These are phyloP conservation scores for Fusarium setosum DNA, from an alignment of 2,329 filamentous ascomycete genomes.

Conservation along the genomic window DNA sequence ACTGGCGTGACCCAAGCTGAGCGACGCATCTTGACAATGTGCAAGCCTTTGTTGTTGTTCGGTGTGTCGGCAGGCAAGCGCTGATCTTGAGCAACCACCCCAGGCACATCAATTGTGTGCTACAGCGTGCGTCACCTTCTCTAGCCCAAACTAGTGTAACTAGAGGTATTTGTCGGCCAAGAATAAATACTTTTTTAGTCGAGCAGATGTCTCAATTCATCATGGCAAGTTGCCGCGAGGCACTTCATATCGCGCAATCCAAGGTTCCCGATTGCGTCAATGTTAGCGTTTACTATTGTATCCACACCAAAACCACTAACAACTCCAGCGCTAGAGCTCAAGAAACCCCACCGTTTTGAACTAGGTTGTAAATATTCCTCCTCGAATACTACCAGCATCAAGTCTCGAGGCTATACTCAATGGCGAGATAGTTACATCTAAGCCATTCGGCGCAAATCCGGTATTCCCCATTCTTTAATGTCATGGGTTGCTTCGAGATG, in stretches of 20 bases:
- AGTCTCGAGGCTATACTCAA: too few species aligned
- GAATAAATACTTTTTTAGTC: not conserved
- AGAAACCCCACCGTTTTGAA: too few species aligned
- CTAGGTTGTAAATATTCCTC: too few species aligned
- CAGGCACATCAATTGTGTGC: not conserved
- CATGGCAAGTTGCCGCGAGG: not conserved
- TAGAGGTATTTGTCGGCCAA: too few species aligned
- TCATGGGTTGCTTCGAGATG: too few species aligned
- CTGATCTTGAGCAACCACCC: not conserved
- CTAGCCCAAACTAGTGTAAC: too few species aligned
- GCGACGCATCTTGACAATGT: constrained; percentile 14
- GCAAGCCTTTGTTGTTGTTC: not conserved
- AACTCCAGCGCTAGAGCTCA: not conserved
- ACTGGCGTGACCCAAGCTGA: constrained; percentile 9
- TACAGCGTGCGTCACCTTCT: not conserved
- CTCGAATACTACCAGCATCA: too few species aligned
- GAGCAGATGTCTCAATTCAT: not conserved
- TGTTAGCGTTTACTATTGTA: constrained; percentile 7
- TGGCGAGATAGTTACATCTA: too few species aligned
- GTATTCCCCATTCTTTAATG: too few species aligned
- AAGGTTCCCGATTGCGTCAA: constrained; percentile 33
- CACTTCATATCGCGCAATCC: constrained; percentile 26
- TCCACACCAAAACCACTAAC: constrained; percentile 24
- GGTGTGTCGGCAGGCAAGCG: not conserved
- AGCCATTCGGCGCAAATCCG: too few species aligned